These are phyloP conservation scores for Rhododendron henanense DNA, from an alignment of 148 eudicot species.

Conservation along the genomic window DNA sequence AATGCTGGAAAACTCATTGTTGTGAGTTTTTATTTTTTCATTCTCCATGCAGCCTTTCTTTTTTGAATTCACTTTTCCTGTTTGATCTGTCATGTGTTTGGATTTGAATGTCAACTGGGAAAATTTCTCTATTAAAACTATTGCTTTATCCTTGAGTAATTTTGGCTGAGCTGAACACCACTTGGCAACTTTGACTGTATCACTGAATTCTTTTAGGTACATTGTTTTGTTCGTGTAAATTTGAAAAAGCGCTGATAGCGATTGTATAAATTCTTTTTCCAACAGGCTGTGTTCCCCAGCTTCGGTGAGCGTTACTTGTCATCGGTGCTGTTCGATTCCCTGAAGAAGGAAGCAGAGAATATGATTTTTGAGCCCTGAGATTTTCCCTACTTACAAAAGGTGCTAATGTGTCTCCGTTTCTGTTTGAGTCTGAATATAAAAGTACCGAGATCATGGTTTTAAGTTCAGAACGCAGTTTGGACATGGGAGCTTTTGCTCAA, in stretches of 20 bases:
- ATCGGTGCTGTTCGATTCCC: conserved; percentile 64
- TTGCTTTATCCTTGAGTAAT: background rate
- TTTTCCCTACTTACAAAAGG: background rate
- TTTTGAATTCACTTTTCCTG: background rate
- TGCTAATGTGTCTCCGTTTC: background rate
- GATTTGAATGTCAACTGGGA: background rate
- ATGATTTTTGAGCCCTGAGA: conserved; percentile 44
- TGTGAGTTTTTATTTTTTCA: background rate
- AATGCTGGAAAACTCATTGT: conserved; percentile 55
- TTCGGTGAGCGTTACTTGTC: conserved; percentile 85
- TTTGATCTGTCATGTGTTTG: background rate
- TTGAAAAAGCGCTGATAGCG: background rate
- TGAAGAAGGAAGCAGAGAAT: conserved; percentile 18
- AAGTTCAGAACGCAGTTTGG: background rate
- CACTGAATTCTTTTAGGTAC: background rate
- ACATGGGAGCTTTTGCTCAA: background rate
- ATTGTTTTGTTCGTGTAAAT: background rate
- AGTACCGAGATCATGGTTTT: background rate
- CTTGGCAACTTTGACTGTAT: background rate
- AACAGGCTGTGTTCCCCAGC: conserved; percentile 73
- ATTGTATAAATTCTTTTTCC: background rate
- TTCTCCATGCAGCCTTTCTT: background rate
- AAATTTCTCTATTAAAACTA: background rate
- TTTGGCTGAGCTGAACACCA: background rate
- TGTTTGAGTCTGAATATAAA: background rate